Evolutionary conservation across 2,329 filamentous ascomycete species (phyloP), one percentile per base, ranked within the genome.

Genomic region (Pyrenochaeta sp.): DNA sequence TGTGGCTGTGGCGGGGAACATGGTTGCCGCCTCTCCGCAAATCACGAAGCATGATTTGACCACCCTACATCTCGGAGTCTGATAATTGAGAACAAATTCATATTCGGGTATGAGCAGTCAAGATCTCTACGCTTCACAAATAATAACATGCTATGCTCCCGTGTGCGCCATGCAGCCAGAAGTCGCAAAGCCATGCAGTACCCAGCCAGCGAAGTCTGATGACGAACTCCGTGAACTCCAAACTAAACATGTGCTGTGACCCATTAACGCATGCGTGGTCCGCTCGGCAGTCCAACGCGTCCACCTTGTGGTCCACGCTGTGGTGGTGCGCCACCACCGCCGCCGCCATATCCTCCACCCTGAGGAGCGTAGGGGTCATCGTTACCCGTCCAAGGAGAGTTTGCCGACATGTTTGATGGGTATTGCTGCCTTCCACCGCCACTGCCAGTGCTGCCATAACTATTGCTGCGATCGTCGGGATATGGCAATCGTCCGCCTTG

Each of bases 231-330:
- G 53, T 39, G 31, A 62, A 50, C 64, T 58, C 67, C 63, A 49
- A 56, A 58, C 59, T 57, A 37, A 30, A 52, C 45, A 21, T 48
- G 51, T 44, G 14, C 45, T 32, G 43, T 51, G 39, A 43, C 23
- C 40, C 35, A 27, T 59, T 53, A 73, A 36, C 71, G 71, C 69
- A 75, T 75, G 60, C 73, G 68, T 36, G 74, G 74, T 52, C 74
- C 74, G 60, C 68, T 76, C 35, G 74, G 74, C 47, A 77, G 59
- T 23, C 74, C 74, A 29, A 75, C 58, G 54, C 71, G 72, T 44
- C 72, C 70, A 32, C 69, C 70, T 30, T 63, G 61, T 20, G 62
- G 60, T 27, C 59, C 61, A 18, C 66, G 70, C 49, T 64, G 70
- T 39, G 62, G 64, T 42, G 66, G 63, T 42, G 57, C 60, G 37